A percentile compares a stretch with the other conserved stretches of the same genome.
These are phyloP conservation scores for Cytospora schulzeri DNA, from an alignment of 2,329 filamentous ascomycete species.

Conservation along the genomic window DNA sequence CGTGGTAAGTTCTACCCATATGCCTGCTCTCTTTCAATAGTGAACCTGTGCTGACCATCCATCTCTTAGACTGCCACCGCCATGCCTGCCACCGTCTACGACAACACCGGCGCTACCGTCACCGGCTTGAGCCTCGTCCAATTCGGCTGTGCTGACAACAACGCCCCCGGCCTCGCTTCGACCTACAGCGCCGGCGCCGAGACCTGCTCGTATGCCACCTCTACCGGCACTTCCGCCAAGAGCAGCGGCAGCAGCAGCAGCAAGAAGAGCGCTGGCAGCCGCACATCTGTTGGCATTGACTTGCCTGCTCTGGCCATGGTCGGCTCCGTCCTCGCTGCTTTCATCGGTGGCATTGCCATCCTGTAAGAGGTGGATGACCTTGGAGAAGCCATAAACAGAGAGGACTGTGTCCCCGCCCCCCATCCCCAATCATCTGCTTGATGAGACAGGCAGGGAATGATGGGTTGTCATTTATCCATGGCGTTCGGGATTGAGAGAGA, in stretches of 20 bases:
- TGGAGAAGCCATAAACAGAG: not conserved
- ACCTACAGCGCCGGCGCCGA: conserved; percentile 27
- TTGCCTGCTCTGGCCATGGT: conserved; percentile 22
- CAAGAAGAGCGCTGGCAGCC: conserved; percentile 23
- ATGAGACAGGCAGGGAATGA: not conserved
- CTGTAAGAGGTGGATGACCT: conserved; percentile 10
- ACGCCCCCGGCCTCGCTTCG: conserved; percentile 26
- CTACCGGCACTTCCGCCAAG: conserved; percentile 22
- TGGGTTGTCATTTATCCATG: not conserved
- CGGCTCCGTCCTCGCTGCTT: conserved; percentile 24
- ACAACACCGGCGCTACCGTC: conserved; percentile 26
- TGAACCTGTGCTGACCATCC: not conserved
- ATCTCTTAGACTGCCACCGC: conserved; percentile 19
- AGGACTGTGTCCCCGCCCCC: conserved; percentile 12
- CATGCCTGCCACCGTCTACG: conserved; percentile 27
- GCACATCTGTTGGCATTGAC: conserved; percentile 14
- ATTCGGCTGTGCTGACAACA: conserved; percentile 23
- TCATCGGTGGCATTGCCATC: conserved; percentile 24
- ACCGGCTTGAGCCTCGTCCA: conserved; percentile 25
- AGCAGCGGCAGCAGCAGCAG: conserved; percentile 25
- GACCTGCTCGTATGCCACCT: conserved; percentile 28
- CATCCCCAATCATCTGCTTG: not conserved
- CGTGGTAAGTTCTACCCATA: conserved; percentile 6
- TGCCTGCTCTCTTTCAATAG: not conserved
- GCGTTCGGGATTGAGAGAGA: not conserved